Evolutionary conservation across 1,139 yeast genomes (phyloP).

Genomic region (Taiozyma sp.): DNA sequence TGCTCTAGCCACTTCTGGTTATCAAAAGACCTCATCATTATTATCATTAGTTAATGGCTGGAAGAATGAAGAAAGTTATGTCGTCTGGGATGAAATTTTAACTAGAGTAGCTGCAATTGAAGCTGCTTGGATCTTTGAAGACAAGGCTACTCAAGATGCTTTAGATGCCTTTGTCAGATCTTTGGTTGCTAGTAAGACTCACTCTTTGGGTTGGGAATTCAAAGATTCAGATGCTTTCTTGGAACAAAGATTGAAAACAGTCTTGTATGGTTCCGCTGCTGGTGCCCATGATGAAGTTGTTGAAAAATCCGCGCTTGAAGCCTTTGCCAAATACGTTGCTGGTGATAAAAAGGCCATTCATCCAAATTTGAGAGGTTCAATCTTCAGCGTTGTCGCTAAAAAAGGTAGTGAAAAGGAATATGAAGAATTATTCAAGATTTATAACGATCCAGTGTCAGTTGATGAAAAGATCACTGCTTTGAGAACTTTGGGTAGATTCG

Average conservation of each 20-base stretch:
- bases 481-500: conserved; percentile 69
- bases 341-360: conserved; percentile 76
- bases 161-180: conserved; percentile 55
- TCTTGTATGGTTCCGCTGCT: conserved; percentile 68
- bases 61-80: conserved; percentile 64
- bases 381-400: conserved; percentile 66
- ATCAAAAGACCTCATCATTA: conserved; percentile 61
- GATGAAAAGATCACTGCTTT: conserved; percentile 80
- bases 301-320: conserved; percentile 46
- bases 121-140: conserved; percentile 70
- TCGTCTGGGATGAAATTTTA: conserved; percentile 75
- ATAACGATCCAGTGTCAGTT: conserved; percentile 57
- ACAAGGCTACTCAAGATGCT: conserved; percentile 47
- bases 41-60: conserved; percentile 62
- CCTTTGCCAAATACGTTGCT: conserved; percentile 53
- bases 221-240: conserved; percentile 59
- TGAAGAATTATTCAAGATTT: conserved; percentile 59
- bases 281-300: conserved; percentile 52
- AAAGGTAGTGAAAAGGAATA: conserved; percentile 61
- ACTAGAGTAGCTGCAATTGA: conserved; percentile 50
- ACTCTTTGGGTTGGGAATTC: conserved; percentile 68
- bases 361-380: conserved; percentile 73
- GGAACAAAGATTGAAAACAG: conserved; percentile 69
- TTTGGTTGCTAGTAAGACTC: conserved; percentile 55
- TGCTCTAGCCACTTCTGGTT: conserved; percentile 70